Base-by-base conservation (phyloP, 2,329 filamentous ascomycete species). In the Penicillium psychrosexuale region DNA sequence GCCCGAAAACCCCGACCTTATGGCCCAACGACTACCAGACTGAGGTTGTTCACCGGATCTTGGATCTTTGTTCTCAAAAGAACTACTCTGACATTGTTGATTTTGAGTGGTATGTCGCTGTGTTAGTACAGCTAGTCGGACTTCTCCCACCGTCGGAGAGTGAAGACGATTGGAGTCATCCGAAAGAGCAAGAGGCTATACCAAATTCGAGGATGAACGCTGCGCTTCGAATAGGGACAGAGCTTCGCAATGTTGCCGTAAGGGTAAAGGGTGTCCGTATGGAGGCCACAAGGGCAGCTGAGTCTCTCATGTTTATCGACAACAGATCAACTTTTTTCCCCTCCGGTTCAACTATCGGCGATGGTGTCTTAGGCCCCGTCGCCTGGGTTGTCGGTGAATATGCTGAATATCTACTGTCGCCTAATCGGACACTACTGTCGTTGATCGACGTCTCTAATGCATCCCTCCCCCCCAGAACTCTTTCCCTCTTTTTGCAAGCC, bases 41-140 rank as follows among this genome's bases (percentile, higher is more conserved):
- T 36, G 90, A 90, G 64, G 90, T 97, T 19, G 90, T 97, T 49
- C 82, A 83, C 53, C 84, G 89, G 56, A 91, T 97, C 57, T 72
- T 97, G 11, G 85, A 87, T 57, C 96, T 99, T 85, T 97, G 93
- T 71, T 90, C 91, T 8, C 85, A 86, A 61, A 88, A 92, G 61
- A 96, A 91, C 58, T 99, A 97, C 71, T 82, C 83, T 37, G 90
- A 91, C 67, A 80, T 99, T 45, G 78, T 82, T 49, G 93, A 99
- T 69, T 99, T 99, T 71, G 93, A 97, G 63, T 99, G 94, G 94
- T 97, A 97, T 71, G 88, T 97, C 61, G 90, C 94, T 62, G 84
- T 96, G 28, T 77, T 99, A 30, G 88, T 90, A 5, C 91, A 96
- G 69, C 82, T 99, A 13, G 85, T 97, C 38, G 85, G 87, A 68